phyloP scores from a whole-genome alignment of 148 eudicot species.

The Polygonum aviculare region DNA sequence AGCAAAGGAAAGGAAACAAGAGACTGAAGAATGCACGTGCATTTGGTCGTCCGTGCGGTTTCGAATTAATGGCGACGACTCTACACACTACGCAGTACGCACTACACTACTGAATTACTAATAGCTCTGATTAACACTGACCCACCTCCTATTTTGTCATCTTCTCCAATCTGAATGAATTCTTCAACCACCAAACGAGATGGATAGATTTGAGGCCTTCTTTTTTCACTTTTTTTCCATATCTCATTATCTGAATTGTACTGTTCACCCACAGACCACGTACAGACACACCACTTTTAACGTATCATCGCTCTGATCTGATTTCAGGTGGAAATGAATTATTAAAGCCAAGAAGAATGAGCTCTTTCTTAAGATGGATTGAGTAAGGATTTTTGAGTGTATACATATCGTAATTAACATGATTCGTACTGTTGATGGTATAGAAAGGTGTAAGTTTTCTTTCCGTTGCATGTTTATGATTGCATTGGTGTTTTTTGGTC shows the following conservation, averaged over 20 bases:
- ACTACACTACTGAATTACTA: too few relatives aligned
- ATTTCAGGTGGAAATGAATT: not conserved
- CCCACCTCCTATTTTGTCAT: not conserved
- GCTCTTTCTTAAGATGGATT: too few relatives aligned
- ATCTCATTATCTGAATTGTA: not conserved
- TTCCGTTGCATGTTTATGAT: too few relatives aligned
- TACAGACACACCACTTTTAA: not conserved
- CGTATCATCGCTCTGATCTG: not conserved
- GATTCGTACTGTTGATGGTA: too few relatives aligned
- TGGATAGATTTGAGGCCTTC: too few relatives aligned
- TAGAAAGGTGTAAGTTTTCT: too few relatives aligned
- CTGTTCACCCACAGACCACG: too few relatives aligned
- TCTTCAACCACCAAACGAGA: not conserved
- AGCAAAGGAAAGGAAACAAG: not conserved
- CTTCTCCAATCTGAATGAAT: not conserved
- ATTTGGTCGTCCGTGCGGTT: constrained; percentile 3
- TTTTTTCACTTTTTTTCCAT: not conserved
- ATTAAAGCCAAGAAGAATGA: not conserved
- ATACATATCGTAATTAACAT: too few relatives aligned
- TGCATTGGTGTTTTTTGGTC: too few relatives aligned
- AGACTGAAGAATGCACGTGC: not conserved
- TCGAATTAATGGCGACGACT: not conserved
- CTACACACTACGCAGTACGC: not conserved
- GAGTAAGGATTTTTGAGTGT: too few relatives aligned
- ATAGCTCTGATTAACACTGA: not conserved